Evolutionary conservation across 345 rosid genomes (phyloP).

Genomic region (Linum trigynum): DNA sequence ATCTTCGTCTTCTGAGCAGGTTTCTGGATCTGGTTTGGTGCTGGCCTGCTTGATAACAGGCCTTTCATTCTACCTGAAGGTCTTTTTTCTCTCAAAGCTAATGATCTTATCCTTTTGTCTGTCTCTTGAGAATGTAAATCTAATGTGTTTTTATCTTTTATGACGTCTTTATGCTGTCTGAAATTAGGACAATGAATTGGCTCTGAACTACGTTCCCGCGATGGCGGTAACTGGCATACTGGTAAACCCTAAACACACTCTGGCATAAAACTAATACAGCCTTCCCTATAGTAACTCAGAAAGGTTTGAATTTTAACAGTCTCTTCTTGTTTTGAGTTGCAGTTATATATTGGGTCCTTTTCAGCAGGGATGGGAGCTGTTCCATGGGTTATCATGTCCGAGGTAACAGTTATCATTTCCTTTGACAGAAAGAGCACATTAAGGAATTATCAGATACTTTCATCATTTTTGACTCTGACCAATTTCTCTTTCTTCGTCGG

Average conservation of each 20-base stretch:
- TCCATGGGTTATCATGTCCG: conserved; percentile 98
- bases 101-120: not conserved
- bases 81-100: too few relatives aligned
- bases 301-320: not conserved
- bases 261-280: not conserved
- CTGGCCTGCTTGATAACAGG: conserved; percentile 47
- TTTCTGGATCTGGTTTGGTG: conserved; percentile 68
- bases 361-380: conserved; percentile 96
- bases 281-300: not conserved
- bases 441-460: not conserved
- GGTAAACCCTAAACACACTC: conserved; percentile 28
- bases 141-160: conserved; percentile 5
- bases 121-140: not conserved
- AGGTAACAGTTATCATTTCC: conserved; percentile 36
- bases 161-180: not conserved
- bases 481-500: too few relatives aligned
- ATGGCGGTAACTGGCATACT: conserved; percentile 69
- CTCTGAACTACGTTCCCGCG: conserved; percentile 49
- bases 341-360: conserved; percentile 75
- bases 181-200: conserved; percentile 51
- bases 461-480: not conserved
- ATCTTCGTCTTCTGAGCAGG: conserved; percentile 25
- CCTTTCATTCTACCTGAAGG: conserved; percentile 2
- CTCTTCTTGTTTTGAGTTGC: conserved; percentile 13
- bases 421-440: not conserved